Conservation (phyloP, 2,329 filamentous ascomycete species). For the Phaeomoniella chlamydospora region DNA sequence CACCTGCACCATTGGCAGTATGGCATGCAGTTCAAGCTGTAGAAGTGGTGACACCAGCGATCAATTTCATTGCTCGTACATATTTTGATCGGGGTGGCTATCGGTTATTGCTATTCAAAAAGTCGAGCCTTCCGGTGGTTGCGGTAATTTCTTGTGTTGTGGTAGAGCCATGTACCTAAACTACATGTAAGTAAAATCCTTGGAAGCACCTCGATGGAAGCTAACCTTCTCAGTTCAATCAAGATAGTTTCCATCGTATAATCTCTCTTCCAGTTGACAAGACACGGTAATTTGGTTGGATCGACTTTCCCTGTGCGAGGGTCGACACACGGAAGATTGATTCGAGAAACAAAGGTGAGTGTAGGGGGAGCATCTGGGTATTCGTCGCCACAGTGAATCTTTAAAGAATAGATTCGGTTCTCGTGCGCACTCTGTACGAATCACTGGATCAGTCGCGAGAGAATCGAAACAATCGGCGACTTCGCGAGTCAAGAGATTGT, state of each 20-base stretch:
- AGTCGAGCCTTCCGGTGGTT: conserved; percentile 74
- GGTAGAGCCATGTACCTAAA: conserved; percentile 85
- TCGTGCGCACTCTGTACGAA: conserved; percentile 72
- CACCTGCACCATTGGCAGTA: too few relatives aligned
- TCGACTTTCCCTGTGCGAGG: conserved; percentile 68
- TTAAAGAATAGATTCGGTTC: conserved; percentile 97
- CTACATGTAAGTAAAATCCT: conserved; percentile 13
- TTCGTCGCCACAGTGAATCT: conserved; percentile 81
- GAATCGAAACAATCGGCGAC: conserved; percentile 2
- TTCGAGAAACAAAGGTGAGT: conserved; percentile 82
- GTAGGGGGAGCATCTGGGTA: conserved; percentile 84
- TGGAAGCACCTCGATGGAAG: too few relatives aligned
- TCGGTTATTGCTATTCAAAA: too few relatives aligned
- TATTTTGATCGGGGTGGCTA: too few relatives aligned
- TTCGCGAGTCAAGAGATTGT: not conserved
- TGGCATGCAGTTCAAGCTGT: too few relatives aligned
- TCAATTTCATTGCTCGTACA: too few relatives aligned
- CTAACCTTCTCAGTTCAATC: conserved; percentile 66
- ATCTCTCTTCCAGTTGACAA: conserved; percentile 80
- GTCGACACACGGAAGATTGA: conserved; percentile 94
- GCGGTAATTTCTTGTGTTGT: conserved; percentile 85
- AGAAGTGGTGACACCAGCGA: too few relatives aligned
- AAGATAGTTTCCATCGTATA: conserved; percentile 92
- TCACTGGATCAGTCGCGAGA: not conserved
- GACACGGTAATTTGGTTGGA: conserved; percentile 65